These are phyloP conservation scores for Ophiocordyceps camponoti-saundersi DNA, from an alignment of 2,329 filamentous ascomycete species.

Conservation along the genomic window DNA sequence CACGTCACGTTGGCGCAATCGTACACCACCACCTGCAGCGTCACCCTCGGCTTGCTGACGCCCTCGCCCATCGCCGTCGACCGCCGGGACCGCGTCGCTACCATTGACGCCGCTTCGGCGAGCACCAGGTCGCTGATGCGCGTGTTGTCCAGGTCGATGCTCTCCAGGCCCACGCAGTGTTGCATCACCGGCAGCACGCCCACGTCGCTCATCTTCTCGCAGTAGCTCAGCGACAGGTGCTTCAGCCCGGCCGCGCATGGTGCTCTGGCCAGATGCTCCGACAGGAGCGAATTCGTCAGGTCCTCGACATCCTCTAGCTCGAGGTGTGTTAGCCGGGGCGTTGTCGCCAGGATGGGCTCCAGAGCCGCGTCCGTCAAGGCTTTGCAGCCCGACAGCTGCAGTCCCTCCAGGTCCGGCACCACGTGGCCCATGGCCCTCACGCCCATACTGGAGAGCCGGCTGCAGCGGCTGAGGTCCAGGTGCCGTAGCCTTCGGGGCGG, in stretches of 20 bases:
- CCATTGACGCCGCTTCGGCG: constrained; percentile 67
- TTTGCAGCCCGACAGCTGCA: constrained; percentile 68
- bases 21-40: constrained; percentile 66
- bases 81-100: constrained; percentile 43
- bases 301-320: constrained; percentile 75
- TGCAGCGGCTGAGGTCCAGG: constrained; percentile 69
- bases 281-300: constrained; percentile 58
- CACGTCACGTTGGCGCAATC: constrained; percentile 88
- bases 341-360: constrained; percentile 53
- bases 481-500: constrained; percentile 66
- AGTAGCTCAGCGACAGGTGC: constrained; percentile 80
- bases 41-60: constrained; percentile 31
- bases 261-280: constrained; percentile 55
- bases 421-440: constrained; percentile 56
- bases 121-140: constrained; percentile 75
- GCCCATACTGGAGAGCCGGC: constrained; percentile 53
- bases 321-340: constrained; percentile 65
- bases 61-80: constrained; percentile 19
- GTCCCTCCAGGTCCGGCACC: constrained; percentile 62
- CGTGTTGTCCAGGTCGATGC: constrained; percentile 83
- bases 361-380: constrained; percentile 58
- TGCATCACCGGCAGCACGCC: constrained; percentile 76
- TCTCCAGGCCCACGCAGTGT: constrained; percentile 50
- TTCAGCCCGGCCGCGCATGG: constrained; percentile 56
- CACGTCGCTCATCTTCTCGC: constrained; percentile 65